phyloP scores from a whole-genome alignment of 2,329 filamentous ascomycete genomes.

The Ophioceras dolichostomum region DNA sequence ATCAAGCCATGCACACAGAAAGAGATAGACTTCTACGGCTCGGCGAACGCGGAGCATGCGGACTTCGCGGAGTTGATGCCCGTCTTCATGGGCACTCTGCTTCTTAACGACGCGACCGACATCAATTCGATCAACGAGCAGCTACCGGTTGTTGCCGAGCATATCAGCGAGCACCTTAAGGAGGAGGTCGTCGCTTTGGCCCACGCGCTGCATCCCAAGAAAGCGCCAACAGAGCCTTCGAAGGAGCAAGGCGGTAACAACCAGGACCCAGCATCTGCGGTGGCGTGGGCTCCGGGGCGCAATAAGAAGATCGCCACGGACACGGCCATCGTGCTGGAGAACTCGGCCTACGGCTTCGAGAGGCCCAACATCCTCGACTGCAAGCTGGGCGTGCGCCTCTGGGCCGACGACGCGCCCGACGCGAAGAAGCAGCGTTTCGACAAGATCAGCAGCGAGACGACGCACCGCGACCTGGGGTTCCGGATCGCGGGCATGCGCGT shows the following conservation, averaged over 20 bases:
- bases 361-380: slow-evolving; percentile 85
- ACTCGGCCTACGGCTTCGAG: slow-evolving; percentile 68
- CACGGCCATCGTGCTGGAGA: slow-evolving; percentile 72
- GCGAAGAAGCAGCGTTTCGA: slow-evolving; percentile 50
- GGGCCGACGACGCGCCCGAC: slow-evolving; percentile 59
- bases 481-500: slow-evolving; percentile 55
- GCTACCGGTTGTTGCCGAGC: slow-evolving; percentile 28
- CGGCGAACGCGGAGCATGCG: slow-evolving; percentile 50
- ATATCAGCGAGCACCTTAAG: slow-evolving; percentile 27
- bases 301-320: slow-evolving; percentile 59
- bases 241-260: slow-evolving; percentile 2
- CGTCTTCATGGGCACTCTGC: slow-evolving; percentile 68
- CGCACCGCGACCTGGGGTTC: slow-evolving; percentile 47
- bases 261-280: slow-evolving; percentile 1
- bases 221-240: slow-evolving; percentile 3
- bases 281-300: slow-evolving; percentile 34
- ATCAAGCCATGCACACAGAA: slow-evolving; percentile 85
- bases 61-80: slow-evolving; percentile 75
- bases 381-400: slow-evolving; percentile 78
- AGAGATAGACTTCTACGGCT: slow-evolving; percentile 86
- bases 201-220: neutral
- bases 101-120: slow-evolving; percentile 45
- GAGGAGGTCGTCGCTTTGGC: slow-evolving; percentile 19
- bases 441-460: slow-evolving; percentile 45
- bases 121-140: slow-evolving; percentile 35